phyloP scores from a whole-genome alignment of 2,329 filamentous ascomycete genomes.

The Massarina eburnea region DNA sequence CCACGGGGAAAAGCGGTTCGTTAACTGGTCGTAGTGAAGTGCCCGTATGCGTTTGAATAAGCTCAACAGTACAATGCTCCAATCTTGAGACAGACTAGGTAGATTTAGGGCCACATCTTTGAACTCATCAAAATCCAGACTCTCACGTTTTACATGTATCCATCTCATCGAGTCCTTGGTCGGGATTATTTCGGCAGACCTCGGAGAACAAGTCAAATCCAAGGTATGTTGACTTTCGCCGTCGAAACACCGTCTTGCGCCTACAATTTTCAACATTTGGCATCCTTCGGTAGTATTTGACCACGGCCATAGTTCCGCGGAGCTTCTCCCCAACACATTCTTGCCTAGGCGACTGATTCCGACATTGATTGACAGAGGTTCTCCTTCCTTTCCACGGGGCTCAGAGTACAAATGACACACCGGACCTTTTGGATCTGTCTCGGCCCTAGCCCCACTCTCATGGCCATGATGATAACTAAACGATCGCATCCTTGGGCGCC shows the following conservation, averaged over 20 bases:
- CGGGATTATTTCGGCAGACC: no score
- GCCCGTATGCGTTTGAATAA: neutral
- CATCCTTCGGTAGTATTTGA: neutral
- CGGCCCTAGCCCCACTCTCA: neutral
- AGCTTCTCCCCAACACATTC: neutral
- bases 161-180: neutral
- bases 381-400: neutral
- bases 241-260: neutral
- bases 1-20: neutral
- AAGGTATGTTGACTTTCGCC: neutral
- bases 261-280: neutral
- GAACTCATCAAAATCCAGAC: constrained; percentile 1
- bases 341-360: neutral
- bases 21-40: neutral
- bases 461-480: neutral
- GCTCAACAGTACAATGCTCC: neutral
- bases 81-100: neutral
- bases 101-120: neutral
- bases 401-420: neutral
- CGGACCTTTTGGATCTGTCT: neutral
- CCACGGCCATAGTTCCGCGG: neutral
- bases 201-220: neutral
- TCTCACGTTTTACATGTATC: neutral
- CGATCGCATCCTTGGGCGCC: neutral
- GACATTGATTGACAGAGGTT: neutral